Evolutionary conservation across 2,329 filamentous ascomycete species (phyloP), one percentile per base, ranked within the genome.

Genomic region (Colletotrichum sp.): DNA sequence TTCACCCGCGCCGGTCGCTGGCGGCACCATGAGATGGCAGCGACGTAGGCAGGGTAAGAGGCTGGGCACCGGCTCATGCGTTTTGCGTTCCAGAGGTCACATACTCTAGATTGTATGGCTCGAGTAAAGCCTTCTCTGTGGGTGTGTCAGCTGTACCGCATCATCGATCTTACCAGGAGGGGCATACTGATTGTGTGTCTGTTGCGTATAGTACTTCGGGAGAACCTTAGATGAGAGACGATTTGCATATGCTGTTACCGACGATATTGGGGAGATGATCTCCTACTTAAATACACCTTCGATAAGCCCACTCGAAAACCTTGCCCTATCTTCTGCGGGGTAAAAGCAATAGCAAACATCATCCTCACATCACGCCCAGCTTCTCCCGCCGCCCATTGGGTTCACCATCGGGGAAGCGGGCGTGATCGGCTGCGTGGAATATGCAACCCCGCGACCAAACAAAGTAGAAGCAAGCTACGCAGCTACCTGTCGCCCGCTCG

Each of bases 51-150:
- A 49, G 80, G 78, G 78, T 8, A 8, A 13, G 59, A 63, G 78
- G 79, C 30, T 74, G 81, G 85, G 87, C 91, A 93, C 91, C 91
- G 91, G 91, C 90, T 90, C 91, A 93, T 90, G 90, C 90, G 87
- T 39, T 52, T 32, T 68, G 16, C 59, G 30, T 44, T n/a, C 49
- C 55, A 64, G 70, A 49, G 30, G 67, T 70, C 59, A 76, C 74
- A 76, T 76, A 76, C 74, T 76, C 44, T 28, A 28, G 30, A 30
- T 32, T 18, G n/a, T 32, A 4, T 52, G 44, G 68, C 68, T 60
- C 12, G 24, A 44, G 21, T 28, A n/a, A 64, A 60, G 74, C 65
- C 65, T 76, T 62, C 26, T 26, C 74, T 76, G 71, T 39, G 2
- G 15, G 15, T 6, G 24, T 69, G 74, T 76, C 74, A 76, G 74